A percentile compares a stretch with the other conserved stretches of the same genome.
These are phyloP conservation scores for Beverwykella pulmonaria DNA, from an alignment of 495 filamentous ascomycete species.

Conservation along the genomic window DNA sequence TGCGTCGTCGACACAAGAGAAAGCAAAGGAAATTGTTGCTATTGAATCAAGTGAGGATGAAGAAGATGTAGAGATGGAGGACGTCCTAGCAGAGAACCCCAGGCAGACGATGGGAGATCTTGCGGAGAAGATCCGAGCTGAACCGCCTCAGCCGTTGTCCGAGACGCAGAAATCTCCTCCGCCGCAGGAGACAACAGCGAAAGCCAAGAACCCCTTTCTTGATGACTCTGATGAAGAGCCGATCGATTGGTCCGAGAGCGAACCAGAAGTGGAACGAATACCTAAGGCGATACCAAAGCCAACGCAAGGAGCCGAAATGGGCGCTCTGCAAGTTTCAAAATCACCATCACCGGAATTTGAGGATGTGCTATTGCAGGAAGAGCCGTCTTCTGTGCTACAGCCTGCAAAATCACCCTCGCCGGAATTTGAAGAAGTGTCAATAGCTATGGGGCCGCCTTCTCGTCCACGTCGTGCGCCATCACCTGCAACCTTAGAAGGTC, in stretches of 20 bases:
- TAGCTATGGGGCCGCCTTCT: neutral
- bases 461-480: conserved; percentile 18
- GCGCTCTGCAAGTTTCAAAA: conserved; percentile 15
- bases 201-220: neutral
- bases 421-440: conserved; percentile 56
- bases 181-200: conserved; percentile 2
- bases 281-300: conserved; percentile 27
- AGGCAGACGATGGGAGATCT: conserved; percentile 49
- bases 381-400: neutral
- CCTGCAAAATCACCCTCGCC: conserved; percentile 52
- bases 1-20: conserved; percentile 21
- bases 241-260: conserved; percentile 48
- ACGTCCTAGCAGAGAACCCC: conserved; percentile 43
- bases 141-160: conserved; percentile 44
- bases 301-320: neutral
- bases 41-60: conserved; percentile 47
- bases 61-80: conserved; percentile 59
- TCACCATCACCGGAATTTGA: conserved; percentile 39
- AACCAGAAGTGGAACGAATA: conserved; percentile 41
- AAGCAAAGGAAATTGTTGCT: conserved; percentile 40
- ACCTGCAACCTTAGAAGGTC: conserved; percentile 9
- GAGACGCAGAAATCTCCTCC: conserved; percentile 13
- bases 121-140: conserved; percentile 46
- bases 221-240: conserved; percentile 39
- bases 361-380: conserved; percentile 10